Percentiles rank a stretch among this genome's conserved stretches.
Conservation (phyloP, 176 grass and related monocot species). For the Eragrostis curvula region DNA sequence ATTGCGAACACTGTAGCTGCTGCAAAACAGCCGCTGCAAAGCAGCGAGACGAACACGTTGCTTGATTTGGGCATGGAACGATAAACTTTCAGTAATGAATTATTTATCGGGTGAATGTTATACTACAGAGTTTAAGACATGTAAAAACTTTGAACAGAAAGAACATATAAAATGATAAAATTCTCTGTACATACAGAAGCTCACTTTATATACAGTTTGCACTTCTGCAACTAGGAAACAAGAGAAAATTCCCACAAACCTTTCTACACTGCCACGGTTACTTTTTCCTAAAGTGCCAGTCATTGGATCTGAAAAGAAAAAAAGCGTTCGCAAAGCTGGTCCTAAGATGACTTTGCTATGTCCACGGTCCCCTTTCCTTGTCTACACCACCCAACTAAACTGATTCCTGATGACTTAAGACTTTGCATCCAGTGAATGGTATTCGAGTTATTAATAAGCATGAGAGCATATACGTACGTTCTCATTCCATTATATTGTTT, state of each 20-base stretch:
- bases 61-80: not conserved
- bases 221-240: constrained; percentile 31
- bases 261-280: constrained; percentile 34
- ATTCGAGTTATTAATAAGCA: not conserved
- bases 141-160: not conserved
- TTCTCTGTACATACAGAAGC: not conserved
- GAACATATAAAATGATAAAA: not conserved
- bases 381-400: constrained; percentile 6
- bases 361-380: constrained; percentile 25
- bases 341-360: constrained; percentile 50
- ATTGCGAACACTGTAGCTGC: no score
- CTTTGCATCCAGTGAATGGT: not conserved
- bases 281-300: constrained; percentile 59
- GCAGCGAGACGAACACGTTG: no score
- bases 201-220: constrained; percentile 21
- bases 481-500: no score
- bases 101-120: no score
- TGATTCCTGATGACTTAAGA: not conserved
- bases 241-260: constrained; percentile 21
- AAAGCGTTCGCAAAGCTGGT: constrained; percentile 61
- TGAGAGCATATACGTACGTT: no score
- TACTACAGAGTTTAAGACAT: not conserved
- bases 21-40: no score
- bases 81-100: no score
- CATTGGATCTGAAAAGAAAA: constrained; percentile 55